These are phyloP conservation scores for Hyaloscypha hepaticicola DNA, from an alignment of 495 filamentous ascomycete genomes.

Conservation along the genomic window DNA sequence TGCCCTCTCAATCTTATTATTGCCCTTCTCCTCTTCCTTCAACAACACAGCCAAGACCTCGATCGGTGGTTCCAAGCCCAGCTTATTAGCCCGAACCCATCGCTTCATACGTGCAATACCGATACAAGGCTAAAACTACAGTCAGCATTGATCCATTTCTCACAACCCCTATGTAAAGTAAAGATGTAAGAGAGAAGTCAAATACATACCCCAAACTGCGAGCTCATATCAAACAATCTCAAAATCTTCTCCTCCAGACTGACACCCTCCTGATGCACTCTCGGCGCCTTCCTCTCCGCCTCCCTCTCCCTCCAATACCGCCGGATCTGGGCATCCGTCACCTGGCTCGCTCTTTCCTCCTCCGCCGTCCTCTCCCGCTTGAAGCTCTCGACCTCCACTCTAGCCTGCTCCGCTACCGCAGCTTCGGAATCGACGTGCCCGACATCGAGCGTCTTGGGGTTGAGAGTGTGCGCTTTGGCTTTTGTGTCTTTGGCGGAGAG, in stretches of 20 bases:
- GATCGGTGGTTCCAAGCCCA: slow-evolving; percentile 82
- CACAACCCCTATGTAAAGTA: too few species aligned
- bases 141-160: background rate
- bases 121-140: slow-evolving; percentile 71
- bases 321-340: slow-evolving; percentile 63
- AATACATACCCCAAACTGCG: slow-evolving; percentile 80
- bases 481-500: slow-evolving; percentile 32
- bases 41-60: slow-evolving; percentile 88
- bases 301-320: slow-evolving; percentile 74
- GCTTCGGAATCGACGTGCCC: slow-evolving; percentile 27
- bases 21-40: slow-evolving; percentile 61
- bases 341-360: slow-evolving; percentile 52
- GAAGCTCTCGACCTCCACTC: slow-evolving; percentile 18
- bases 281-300: slow-evolving; percentile 51
- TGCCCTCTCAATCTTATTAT: slow-evolving; percentile 55
- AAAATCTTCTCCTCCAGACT: slow-evolving; percentile 77
- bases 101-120: slow-evolving; percentile 79
- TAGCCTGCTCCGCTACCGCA: slow-evolving; percentile 29
- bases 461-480: slow-evolving; percentile 47
- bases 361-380: slow-evolving; percentile 40
- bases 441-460: slow-evolving; percentile 7
- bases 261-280: slow-evolving; percentile 72
- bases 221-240: slow-evolving; percentile 83
- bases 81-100: slow-evolving; percentile 78
- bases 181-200: background rate